Evolutionary conservation across 164 flowering plant species (phyloP).

Genomic region (Vitis rotundifolia): DNA sequence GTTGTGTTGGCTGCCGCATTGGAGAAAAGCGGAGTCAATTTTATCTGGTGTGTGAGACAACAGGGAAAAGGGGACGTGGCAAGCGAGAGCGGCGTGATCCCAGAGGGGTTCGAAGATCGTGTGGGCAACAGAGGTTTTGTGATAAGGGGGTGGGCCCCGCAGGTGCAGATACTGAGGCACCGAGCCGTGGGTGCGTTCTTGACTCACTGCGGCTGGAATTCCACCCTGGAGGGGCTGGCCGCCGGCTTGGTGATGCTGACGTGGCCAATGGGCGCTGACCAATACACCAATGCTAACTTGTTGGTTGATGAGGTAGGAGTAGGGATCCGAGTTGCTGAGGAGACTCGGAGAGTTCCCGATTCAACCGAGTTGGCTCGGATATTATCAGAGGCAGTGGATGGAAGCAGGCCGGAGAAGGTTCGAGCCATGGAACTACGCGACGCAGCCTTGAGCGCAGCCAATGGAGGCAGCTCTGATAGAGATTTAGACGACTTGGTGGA

Average conservation of each 20-base stretch:
- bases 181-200: constrained; percentile 43
- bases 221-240: constrained; percentile 36
- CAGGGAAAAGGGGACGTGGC: constrained; percentile 17
- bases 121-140: constrained; percentile 35
- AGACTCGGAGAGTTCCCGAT: not conserved
- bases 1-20: constrained; percentile 30
- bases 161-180: constrained; percentile 42
- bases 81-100: constrained; percentile 15
- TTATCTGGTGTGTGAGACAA: constrained; percentile 33
- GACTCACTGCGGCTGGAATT: constrained; percentile 68
- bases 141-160: constrained; percentile 51
- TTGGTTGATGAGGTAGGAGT: constrained; percentile 6
- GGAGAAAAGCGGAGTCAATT: constrained; percentile 39
- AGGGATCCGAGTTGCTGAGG: constrained; percentile 10
- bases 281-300: not conserved
- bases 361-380: constrained; percentile 12
- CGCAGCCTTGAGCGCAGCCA: no score
- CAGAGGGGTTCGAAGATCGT: constrained; percentile 35
- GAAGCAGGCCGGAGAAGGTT: no score
- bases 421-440: no score
- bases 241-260: constrained; percentile 49
- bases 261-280: constrained; percentile 46
- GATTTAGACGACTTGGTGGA: no score
- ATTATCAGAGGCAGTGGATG: no score
- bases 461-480: no score